Evolutionary conservation across 768 basidiomycete species (phyloP).

Genomic region (Asterophora parasitica): DNA sequence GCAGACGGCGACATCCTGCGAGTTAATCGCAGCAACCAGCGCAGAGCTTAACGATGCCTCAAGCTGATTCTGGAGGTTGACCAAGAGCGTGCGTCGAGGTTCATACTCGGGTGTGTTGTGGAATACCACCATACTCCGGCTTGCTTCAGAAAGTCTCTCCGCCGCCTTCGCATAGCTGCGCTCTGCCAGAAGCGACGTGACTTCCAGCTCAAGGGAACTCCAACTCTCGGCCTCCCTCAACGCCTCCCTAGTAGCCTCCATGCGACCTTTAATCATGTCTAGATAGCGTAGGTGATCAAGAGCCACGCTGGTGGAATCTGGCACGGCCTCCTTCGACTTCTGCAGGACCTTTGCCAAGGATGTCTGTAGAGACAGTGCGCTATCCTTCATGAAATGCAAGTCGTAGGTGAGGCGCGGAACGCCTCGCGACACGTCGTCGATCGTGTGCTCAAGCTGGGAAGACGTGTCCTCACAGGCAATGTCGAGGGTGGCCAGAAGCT

Average conservation of each 20-base stretch:
- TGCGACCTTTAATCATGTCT: constrained; percentile 76
- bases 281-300: constrained; percentile 76
- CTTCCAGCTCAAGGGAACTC: constrained; percentile 92
- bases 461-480: constrained; percentile 88
- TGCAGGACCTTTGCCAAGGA: constrained; percentile 59
- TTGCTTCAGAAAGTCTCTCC: constrained; percentile 86
- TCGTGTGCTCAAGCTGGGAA: constrained; percentile 76
- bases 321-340: constrained; percentile 46
- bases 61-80: constrained; percentile 92
- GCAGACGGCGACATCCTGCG: constrained; percentile 70
- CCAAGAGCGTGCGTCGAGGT: constrained; percentile 76
- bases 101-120: constrained; percentile 92
- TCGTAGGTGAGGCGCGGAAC: constrained; percentile 93
- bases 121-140: constrained; percentile 85
- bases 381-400: constrained; percentile 95
- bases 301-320: constrained; percentile 55
- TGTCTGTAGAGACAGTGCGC: constrained; percentile 70
- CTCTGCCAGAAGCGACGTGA: constrained; percentile 77
- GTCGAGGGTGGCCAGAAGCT: constrained; percentile 75
- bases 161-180: constrained; percentile 85
- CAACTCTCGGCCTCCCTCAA: constrained; percentile 94
- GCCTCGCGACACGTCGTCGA: constrained; percentile 88
- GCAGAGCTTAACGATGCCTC: constrained; percentile 91
- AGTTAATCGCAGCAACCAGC: constrained; percentile 80
- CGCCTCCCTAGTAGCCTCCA: constrained; percentile 89